Evolutionary conservation across 495 filamentous ascomycete genomes (phyloP).

Genomic region (Xylaria longipes): DNA sequence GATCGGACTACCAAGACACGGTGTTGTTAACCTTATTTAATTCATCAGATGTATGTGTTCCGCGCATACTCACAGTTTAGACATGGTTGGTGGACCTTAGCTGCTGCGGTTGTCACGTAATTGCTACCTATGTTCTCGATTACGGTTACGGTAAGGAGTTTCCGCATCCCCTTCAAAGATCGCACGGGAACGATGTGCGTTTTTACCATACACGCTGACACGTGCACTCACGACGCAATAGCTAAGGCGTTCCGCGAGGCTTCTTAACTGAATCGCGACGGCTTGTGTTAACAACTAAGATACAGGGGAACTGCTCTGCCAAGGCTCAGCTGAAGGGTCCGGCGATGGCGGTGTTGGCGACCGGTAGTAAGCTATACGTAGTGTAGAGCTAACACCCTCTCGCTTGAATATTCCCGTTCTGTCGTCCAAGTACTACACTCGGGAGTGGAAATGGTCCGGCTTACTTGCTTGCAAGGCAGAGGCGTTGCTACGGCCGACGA

Average conservation of each 20-base stretch:
- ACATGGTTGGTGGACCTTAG: constrained; percentile 9
- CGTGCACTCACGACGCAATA: neutral
- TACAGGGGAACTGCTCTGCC: constrained; percentile 9
- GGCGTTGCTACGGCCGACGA: no score
- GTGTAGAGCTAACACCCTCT: neutral
- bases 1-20: constrained; percentile 39
- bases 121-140: neutral
- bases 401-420: neutral
- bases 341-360: neutral
- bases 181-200: neutral
- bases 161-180: neutral
- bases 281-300: neutral
- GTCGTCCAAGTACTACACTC: neutral
- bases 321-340: constrained; percentile 13
- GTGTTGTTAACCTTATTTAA: neutral
- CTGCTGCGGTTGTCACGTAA: neutral
- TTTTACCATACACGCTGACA: neutral
- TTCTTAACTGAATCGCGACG: neutral
- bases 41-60: neutral
- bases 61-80: constrained; percentile 14
- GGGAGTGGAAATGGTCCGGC: constrained; percentile 5
- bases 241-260: neutral
- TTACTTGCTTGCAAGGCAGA: neutral
- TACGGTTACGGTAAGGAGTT: neutral
- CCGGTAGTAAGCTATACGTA: neutral